These are phyloP conservation scores for Leishmania amazonensis DNA, from an alignment of 208 protist genomes.

Conservation along the genomic window DNA sequence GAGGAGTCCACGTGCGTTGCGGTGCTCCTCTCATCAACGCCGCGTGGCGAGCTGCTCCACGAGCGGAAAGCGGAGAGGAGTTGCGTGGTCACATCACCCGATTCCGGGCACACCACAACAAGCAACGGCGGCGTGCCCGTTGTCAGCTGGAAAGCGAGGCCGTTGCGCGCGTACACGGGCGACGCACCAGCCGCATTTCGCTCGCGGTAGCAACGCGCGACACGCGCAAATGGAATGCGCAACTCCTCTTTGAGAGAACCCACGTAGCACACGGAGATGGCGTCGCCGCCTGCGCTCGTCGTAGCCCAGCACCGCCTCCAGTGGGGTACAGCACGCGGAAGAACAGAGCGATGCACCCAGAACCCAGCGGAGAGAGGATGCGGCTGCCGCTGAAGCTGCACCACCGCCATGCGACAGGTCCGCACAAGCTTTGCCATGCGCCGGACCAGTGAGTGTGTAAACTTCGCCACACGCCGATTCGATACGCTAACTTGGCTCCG, in stretches of 20 bases:
- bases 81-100: constrained; percentile 25
- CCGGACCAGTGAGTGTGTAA: background rate
- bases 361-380: constrained; percentile 45
- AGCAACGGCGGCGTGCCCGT: constrained; percentile 37
- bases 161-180: constrained; percentile 41
- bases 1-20: constrained; percentile 1
- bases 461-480: background rate
- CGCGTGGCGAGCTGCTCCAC: constrained; percentile 12
- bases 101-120: constrained; percentile 54
- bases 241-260: constrained; percentile 27
- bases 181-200: constrained; percentile 27
- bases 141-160: constrained; percentile 49
- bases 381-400: constrained; percentile 23
- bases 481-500: background rate
- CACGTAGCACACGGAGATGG: constrained; percentile 28
- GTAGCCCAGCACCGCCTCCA: constrained; percentile 67
- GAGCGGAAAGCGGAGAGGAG: constrained; percentile 37
- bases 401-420: constrained; percentile 13
- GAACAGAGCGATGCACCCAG: constrained; percentile 55
- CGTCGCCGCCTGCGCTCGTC: constrained; percentile 13
- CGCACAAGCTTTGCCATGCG: constrained; percentile 20
- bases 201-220: constrained; percentile 33
- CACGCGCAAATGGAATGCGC: constrained; percentile 24
- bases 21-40: background rate
- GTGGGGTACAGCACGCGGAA: constrained; percentile 38